Conservation (phyloP, 129 eudicot species). For the Solidago caesia region DNA sequence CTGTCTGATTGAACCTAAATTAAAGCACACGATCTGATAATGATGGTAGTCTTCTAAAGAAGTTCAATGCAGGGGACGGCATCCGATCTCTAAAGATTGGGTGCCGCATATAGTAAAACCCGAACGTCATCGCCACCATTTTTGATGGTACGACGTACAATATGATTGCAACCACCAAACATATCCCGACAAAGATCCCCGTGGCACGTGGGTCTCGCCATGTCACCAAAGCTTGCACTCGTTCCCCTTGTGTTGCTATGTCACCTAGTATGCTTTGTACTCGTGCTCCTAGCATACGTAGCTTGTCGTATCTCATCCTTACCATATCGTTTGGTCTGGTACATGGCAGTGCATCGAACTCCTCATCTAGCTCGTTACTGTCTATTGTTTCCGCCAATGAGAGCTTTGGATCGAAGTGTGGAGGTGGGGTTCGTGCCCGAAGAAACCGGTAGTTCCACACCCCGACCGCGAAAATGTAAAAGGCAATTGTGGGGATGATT, state of each 20-base stretch:
- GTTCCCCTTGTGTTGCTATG: slow-evolving; percentile 86
- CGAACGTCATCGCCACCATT: slow-evolving; percentile 88
- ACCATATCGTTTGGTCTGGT: slow-evolving; percentile 65
- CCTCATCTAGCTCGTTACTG: slow-evolving; percentile 83
- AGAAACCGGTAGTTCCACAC: slow-evolving; percentile 77
- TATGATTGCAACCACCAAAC: slow-evolving; percentile 71
- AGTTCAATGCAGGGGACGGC: slow-evolving; percentile 82
- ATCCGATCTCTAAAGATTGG: slow-evolving; percentile 83
- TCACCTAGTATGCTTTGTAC: slow-evolving; percentile 75
- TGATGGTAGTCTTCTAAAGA: slow-evolving; percentile 85
- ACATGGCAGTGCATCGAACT: slow-evolving; percentile 71
- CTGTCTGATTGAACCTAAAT: slow-evolving; percentile 28
- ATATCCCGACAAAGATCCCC: slow-evolving; percentile 75
- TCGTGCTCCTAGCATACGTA: slow-evolving; percentile 81
- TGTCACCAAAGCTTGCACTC: slow-evolving; percentile 78
- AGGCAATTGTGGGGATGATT: slow-evolving; percentile 72
- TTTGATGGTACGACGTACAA: slow-evolving; percentile 83
- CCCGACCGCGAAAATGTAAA: slow-evolving; percentile 75
- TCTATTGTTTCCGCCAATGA: slow-evolving; percentile 75
- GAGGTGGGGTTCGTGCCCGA: slow-evolving; percentile 48
- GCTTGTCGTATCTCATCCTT: slow-evolving; percentile 77
- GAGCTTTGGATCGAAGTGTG: slow-evolving; percentile 78
- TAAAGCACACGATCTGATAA: slow-evolving; percentile 71
- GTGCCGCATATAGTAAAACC: slow-evolving; percentile 77
- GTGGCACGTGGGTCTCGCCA: slow-evolving; percentile 99